A percentile compares a stretch with the other conserved stretches of the same genome.
Evolutionary conservation across 192 early-diverging fungal species (phyloP).

Genomic region (Geranomyces michiganensis): DNA sequence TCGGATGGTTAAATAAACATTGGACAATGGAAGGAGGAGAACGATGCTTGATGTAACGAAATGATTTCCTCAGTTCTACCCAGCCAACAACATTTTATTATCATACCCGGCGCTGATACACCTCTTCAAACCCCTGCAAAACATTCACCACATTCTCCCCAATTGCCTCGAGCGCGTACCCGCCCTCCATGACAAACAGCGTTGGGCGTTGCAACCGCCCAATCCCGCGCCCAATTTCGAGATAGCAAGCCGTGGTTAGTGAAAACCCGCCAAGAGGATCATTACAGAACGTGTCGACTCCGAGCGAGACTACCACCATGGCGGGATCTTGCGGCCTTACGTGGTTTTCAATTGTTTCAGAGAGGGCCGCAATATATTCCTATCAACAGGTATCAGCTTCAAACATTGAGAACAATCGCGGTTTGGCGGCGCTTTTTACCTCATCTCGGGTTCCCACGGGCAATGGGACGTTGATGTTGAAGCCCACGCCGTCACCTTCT

Average conservation of each 20-base stretch:
- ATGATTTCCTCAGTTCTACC: too few relatives aligned
- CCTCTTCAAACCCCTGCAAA: slow-evolving; percentile 24
- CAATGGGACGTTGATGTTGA: slow-evolving; percentile 70
- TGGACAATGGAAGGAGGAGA: too few relatives aligned
- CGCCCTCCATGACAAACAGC: slow-evolving; percentile 50
- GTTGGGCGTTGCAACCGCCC: slow-evolving; percentile 16
- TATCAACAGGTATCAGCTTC: background rate
- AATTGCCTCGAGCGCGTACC: slow-evolving; percentile 29
- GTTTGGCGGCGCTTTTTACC: slow-evolving; percentile 3
- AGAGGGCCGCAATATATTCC: slow-evolving; percentile 55
- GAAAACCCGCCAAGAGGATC: slow-evolving; percentile 45
- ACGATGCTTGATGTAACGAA: too few relatives aligned
- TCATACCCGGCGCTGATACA: too few relatives aligned
- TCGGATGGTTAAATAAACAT: too few relatives aligned
- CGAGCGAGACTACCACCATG: slow-evolving; percentile 64
- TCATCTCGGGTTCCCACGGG: slow-evolving; percentile 56
- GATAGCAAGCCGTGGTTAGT: slow-evolving; percentile 35
- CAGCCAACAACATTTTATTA: too few relatives aligned
- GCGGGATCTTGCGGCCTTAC: slow-evolving; percentile 58
- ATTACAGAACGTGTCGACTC: slow-evolving; percentile 63
- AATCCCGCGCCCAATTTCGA: slow-evolving; percentile 32
- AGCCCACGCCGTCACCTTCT: slow-evolving; percentile 63
- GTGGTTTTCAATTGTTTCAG: slow-evolving; percentile 43
- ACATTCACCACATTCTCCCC: slow-evolving; percentile 39
- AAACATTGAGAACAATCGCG: background rate